Conservation (phyloP, 2,329 filamentous ascomycete species). For the Zalaria obscura region DNA sequence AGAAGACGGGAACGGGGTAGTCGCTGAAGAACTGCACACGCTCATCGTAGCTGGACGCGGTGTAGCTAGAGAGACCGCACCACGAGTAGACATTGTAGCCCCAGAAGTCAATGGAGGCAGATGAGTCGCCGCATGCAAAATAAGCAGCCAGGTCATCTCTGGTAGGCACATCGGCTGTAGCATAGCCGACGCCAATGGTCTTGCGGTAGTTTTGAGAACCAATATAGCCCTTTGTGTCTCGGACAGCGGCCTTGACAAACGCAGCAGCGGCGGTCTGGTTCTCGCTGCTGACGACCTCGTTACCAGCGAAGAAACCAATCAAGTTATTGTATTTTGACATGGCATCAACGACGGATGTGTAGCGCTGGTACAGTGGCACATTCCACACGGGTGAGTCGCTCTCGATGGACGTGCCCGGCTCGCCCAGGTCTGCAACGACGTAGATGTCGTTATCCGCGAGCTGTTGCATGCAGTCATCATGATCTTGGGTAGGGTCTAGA, state of each 20-base stretch:
- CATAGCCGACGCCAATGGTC: constrained; percentile 63
- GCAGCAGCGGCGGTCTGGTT: constrained; percentile 49
- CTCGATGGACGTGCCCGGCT: constrained; percentile 75
- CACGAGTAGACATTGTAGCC: constrained; percentile 84
- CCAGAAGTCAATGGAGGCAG: constrained; percentile 77
- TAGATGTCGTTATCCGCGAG: constrained; percentile 81
- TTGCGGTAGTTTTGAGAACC: constrained; percentile 53
- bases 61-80: constrained; percentile 60
- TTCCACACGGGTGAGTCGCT: constrained; percentile 70
- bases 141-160: constrained; percentile 71
- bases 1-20: constrained; percentile 82
- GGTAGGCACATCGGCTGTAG: constrained; percentile 68
- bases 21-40: constrained; percentile 80
- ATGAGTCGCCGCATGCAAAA: constrained; percentile 84
- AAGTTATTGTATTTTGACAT: constrained; percentile 78
- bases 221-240: constrained; percentile 72
- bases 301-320: constrained; percentile 68
- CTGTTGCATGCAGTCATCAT: constrained; percentile 73
- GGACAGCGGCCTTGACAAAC: constrained; percentile 59
- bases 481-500: constrained; percentile 70
- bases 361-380: constrained; percentile 64
- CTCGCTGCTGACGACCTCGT: constrained; percentile 57
- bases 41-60: constrained; percentile 62
- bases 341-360: constrained; percentile 79
- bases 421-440: constrained; percentile 84